phyloP scores from a whole-genome alignment of 352 stramenopile species.

The Halophytophthora polymorphica region DNA sequence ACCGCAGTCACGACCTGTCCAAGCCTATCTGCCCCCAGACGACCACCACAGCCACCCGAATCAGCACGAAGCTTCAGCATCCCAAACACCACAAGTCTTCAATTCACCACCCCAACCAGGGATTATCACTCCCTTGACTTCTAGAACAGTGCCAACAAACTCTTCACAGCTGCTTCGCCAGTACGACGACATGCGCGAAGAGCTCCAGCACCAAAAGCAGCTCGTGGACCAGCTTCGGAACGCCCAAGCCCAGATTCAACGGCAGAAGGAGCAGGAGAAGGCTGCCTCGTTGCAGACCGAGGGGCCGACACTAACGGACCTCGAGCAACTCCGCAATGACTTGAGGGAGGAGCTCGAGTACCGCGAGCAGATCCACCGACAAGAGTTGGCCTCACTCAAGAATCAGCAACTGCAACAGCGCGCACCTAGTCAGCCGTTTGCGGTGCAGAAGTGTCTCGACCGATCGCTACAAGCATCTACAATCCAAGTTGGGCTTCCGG shows the following conservation, averaged over 20 bases:
- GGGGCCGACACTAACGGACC: conserved; percentile 38
- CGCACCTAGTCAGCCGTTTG: conserved; percentile 3
- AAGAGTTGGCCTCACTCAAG: conserved; percentile 40
- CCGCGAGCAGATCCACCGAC: conserved; percentile 41
- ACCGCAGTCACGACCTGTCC: conserved; percentile 5
- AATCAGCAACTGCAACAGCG: conserved; percentile 19
- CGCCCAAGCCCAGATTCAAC: conserved; percentile 42
- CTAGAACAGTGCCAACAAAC: no score
- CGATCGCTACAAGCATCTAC: not conserved
- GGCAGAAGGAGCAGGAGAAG: conserved; percentile 34
- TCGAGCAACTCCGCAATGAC: conserved; percentile 58
- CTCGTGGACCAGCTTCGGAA: conserved; percentile 51
- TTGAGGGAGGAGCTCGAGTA: conserved; percentile 48
- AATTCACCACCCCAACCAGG: no score
- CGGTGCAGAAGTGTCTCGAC: conserved; percentile 9
- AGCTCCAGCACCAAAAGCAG: conserved; percentile 45
- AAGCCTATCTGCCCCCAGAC: not conserved
- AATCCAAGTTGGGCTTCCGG: conserved; percentile 1
- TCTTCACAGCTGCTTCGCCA: conserved; percentile 31
- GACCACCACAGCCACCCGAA: conserved; percentile 10
- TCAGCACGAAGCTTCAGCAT: conserved; percentile 16
- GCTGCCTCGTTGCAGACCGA: conserved; percentile 6
- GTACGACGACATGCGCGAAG: conserved; percentile 54
- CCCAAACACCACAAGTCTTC: not conserved
- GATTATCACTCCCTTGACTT: no score